Conservation (phyloP, 1,284 basidiomycete genomes). For the Bondarzewia mesenterica region DNA sequence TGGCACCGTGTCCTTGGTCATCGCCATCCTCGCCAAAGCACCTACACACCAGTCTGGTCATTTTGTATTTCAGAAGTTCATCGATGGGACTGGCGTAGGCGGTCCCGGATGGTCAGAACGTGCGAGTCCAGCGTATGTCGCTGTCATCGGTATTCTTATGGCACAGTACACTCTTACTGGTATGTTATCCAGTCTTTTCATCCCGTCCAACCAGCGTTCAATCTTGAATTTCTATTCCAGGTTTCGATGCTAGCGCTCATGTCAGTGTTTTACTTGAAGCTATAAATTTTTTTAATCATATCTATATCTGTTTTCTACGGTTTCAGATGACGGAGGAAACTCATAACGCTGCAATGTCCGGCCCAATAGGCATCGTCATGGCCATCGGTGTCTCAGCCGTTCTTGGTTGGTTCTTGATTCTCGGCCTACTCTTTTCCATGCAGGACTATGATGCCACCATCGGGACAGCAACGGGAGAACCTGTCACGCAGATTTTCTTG, state of each 20-base stretch:
- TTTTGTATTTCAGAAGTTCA: constrained; percentile 64
- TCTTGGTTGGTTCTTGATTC: constrained; percentile 64
- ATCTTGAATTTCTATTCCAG: constrained; percentile 21
- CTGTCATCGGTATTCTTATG: constrained; percentile 62
- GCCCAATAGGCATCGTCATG: constrained; percentile 58
- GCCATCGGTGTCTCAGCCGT: constrained; percentile 71
- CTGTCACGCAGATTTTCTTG: constrained; percentile 69
- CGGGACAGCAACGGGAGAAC: constrained; percentile 47
- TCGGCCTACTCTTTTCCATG: constrained; percentile 68
- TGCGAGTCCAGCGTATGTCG: constrained; percentile 63
- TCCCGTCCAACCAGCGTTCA: background rate
- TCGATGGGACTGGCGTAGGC: constrained; percentile 56
- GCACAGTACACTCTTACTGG: constrained; percentile 66
- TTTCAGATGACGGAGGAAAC: constrained; percentile 73
- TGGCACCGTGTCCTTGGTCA: constrained; percentile 57
- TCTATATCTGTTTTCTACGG: background rate
- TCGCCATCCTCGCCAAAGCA: constrained; percentile 62
- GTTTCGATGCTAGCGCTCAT: constrained; percentile 67
- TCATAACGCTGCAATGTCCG: constrained; percentile 61
- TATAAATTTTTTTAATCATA: background rate
- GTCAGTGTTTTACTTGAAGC: constrained; percentile 27
- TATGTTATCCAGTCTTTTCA: constrained; percentile 14
- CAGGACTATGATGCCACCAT: constrained; percentile 58
- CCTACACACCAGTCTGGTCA: constrained; percentile 58
- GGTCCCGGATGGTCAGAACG: constrained; percentile 60